Conservation (phyloP, 1,284 basidiomycete genomes). For the Ganoderma meredithae region DNA sequence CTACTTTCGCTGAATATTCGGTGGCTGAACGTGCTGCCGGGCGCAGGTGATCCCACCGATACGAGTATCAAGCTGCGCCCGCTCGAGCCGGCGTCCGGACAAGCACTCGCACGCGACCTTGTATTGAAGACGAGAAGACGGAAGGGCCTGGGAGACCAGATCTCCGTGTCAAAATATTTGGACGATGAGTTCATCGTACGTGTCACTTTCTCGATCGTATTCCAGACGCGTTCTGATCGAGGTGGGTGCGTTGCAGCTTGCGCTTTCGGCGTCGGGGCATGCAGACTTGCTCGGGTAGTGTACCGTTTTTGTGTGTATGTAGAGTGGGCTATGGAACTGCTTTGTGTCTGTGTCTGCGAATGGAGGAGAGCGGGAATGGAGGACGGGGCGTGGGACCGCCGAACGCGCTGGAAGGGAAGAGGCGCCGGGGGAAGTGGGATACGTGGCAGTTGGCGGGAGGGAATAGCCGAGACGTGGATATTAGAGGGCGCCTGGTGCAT, state of each 20-base stretch:
- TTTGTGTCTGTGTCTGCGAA: conserved; percentile 12
- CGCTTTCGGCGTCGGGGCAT: conserved; percentile 90
- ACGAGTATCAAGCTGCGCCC: conserved; percentile 94
- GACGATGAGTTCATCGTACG: conserved; percentile 93
- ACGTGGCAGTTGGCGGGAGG: conserved; percentile 53
- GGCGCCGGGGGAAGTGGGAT: conserved; percentile 36
- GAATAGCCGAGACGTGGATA: conserved; percentile 45
- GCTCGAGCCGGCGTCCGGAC: conserved; percentile 95
- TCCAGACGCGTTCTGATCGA: conserved; percentile 26
- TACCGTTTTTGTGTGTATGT: conserved; percentile 31
- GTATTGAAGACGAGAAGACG: conserved; percentile 96
- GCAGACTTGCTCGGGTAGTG: conserved; percentile 82
- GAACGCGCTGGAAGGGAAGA: conserved; percentile 41
- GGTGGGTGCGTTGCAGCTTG: conserved; percentile 59
- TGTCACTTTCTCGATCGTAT: conserved; percentile 33
- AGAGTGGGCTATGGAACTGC: conserved; percentile 29
- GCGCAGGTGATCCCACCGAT: conserved; percentile 92
- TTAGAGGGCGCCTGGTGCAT: conserved; percentile 36
- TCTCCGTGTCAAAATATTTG: conserved; percentile 93
- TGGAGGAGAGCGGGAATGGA: not conserved
- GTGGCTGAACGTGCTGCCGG: conserved; percentile 34
- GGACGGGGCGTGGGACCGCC: conserved; percentile 38
- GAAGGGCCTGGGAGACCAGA: conserved; percentile 94
- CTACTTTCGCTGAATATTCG: conserved; percentile 22
- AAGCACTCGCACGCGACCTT: conserved; percentile 90